Evolutionary conservation across 257 asterid genomes (phyloP), one percentile per base, ranked within the genome.

Genomic region (Ilex asprella): DNA sequence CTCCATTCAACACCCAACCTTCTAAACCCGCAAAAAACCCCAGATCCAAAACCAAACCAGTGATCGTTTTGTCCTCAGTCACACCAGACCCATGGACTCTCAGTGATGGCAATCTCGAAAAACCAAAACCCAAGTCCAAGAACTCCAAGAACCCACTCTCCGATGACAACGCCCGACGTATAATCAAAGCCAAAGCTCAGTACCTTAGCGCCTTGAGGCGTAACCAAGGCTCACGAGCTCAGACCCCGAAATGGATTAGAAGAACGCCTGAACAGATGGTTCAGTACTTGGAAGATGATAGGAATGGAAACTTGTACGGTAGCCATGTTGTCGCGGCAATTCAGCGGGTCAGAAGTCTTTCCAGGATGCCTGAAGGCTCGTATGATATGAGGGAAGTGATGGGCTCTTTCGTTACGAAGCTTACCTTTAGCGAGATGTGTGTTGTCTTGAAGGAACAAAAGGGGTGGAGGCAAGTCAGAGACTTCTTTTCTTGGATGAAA

Each of bases 241-340:
- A 84, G 76, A 86, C 98, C 10, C 97, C 98, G 7, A 81, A 73
- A 62, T 92, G 98, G 98, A 86, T 92, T 67, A 92, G 70, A 60
- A 79, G 98, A 39, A 80, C 95, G 5, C 98, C 97, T 29, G 95
- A 89, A 46, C 98, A 92, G 73, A 92, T 92, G 98, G 81, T 79
- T 67, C 93, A 64, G 75, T 92, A 92, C 60, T 63, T 92, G 55
- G 91, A 89, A 70, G 98, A 92, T 66, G 98, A 92, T 58, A 77
- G 95, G 76, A 81, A 86, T 43, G 98, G 98, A 0, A 89, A 88
- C 56, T 67, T 92, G 74, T 89, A 89, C 41, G 99, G 97, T 0
- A 73, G 81, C 16, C 96, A 89, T 65, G 99, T 92, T 5, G 87
- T 92, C 58, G 97, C 97, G 11, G 99, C 99, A 39, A 89, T 92